phyloP scores from a whole-genome alignment of 2,329 filamentous ascomycete species.

The Hansfordia pulvinata region DNA sequence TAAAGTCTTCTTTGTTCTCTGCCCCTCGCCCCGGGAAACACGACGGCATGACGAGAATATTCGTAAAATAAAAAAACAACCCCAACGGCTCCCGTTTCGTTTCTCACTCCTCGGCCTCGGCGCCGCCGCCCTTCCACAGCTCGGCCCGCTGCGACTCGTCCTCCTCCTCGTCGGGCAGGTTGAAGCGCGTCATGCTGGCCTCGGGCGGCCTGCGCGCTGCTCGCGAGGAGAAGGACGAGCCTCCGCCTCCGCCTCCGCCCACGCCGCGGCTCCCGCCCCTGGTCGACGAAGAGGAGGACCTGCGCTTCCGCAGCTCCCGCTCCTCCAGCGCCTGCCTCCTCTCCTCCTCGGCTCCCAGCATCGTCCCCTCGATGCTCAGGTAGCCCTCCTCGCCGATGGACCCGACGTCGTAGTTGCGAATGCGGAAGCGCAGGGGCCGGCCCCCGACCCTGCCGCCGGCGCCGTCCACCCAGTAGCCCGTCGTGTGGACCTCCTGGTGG shows the following conservation, averaged over 20 bases:
- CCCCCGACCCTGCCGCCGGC: constrained; percentile 57
- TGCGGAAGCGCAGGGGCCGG: constrained; percentile 60
- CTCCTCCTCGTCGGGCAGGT: constrained; percentile 30
- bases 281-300: too few relatives aligned
- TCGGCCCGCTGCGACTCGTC: constrained; percentile 18
- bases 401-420: constrained; percentile 74
- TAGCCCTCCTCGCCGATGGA: constrained; percentile 65
- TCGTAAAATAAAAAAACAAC: too few relatives aligned
- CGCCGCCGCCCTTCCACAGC: constrained; percentile 18
- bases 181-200: constrained; percentile 43
- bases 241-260: constrained; percentile 13
- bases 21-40: too few relatives aligned
- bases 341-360: constrained; percentile 59
- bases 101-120: constrained; percentile 10
- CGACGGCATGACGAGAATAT: too few relatives aligned
- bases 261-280: constrained; percentile 22
- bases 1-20: too few relatives aligned
- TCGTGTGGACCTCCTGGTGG: constrained; percentile 42
- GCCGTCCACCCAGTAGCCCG: constrained; percentile 64
- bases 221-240: constrained; percentile 15
- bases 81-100: too few relatives aligned
- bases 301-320: constrained; percentile 22
- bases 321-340: constrained; percentile 41
- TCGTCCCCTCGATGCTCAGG: constrained; percentile 77
- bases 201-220: constrained; percentile 28